Evolutionary conservation across 345 rosid genomes (phyloP).

Genomic region (rapeseed (Brassica napus)): Da-Ae NC_063442.1:5892001-5892500

Average conservation of each 20-base stretch:
- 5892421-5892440: constrained; percentile 72
- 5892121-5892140: constrained; percentile 40
- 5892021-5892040: constrained; percentile 38
- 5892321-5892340: constrained; percentile 79
- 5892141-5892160: constrained; percentile 17
- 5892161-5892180: constrained; percentile 20
- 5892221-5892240: constrained; percentile 50
- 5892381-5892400: constrained; percentile 21
- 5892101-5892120: constrained; percentile 60
- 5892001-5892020: constrained; percentile 7
- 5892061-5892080: constrained; percentile 99
- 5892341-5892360: constrained; percentile 6
- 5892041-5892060: constrained; percentile 96
- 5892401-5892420: constrained; percentile 77
- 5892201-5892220: constrained; percentile 64
- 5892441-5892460: constrained; percentile 56
- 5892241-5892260: constrained; percentile 94
- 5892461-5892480: constrained; percentile 67
- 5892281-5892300: constrained; percentile 92
- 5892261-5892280: constrained; percentile 94
- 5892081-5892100: constrained; percentile 88
- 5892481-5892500: constrained; percentile 95
- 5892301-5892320: constrained; percentile 91
- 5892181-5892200: neutral
- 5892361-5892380: constrained; percentile 8